Base-by-base conservation (phyloP, 2,329 filamentous ascomycete species). In the Neonectria ditissima region DNA sequence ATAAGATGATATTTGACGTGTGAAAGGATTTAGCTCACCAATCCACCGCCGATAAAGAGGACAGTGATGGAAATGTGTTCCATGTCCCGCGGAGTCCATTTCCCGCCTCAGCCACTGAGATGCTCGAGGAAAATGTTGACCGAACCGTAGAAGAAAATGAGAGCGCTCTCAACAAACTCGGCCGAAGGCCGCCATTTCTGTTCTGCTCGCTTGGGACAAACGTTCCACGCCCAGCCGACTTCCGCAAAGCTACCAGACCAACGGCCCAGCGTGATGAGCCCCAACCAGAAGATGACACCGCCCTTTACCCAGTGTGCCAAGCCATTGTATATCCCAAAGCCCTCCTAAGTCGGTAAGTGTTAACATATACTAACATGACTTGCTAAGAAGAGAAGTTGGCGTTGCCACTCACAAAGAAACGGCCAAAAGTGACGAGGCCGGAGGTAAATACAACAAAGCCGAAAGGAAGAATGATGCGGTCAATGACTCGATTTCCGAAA, bases 101-200 rank as follows among this genome's bases (percentile, higher is more conserved):
- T 84, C 13, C 83, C 80, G 34, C 91, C 92, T 85, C 88, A 90
- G 54, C 86, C 87, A 57, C 90, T 89, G 26, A 98, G 84, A 75
- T 97, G 95, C 79, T 98, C 95, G 30, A 98, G 83, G 79, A 97
- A 97, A 61, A 98, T 90, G 78, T 98, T 97, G 64, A 91, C 95
- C 2, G 89, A 84, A 34, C 96, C 95, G 75, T 97, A 98, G 30
- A 93, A 83, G 81, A 94, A 97, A 68, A 98, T 97, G 69, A 97
- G 87, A 60, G 91, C 90, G 34, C 93, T 97, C 79, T 98, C 95
- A 52, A 91, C 88, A 72, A 97, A 97, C 80, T 98, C 95, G 24
- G 92, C 93, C 0, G 92, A 92, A 1, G 92, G 92, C 54, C 88
- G 88, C 86, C 91, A 91, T 74, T 84, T 87, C 68, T 87, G 84